These are phyloP conservation scores for Phaeoacremonium minimum DNA, from an alignment of 2,329 filamentous ascomycete genomes.

Conservation along the genomic window DNA sequence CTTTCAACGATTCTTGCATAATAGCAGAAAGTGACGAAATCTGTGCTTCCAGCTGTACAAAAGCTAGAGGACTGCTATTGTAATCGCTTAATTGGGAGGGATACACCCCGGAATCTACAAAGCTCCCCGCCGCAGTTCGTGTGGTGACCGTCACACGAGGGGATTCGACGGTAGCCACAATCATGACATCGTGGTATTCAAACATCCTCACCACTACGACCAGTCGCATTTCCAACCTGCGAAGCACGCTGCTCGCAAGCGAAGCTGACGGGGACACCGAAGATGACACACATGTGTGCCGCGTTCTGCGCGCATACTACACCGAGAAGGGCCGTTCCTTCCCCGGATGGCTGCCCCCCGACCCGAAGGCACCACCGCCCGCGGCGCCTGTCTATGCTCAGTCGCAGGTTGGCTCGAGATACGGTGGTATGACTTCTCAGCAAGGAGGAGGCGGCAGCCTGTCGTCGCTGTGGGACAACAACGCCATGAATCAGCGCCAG, in stretches of 20 bases:
- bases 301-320: slow-evolving; percentile 91
- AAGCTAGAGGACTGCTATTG: too few species aligned
- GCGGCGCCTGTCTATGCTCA: slow-evolving; percentile 47
- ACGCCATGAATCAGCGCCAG: slow-evolving; percentile 21
- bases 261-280: slow-evolving; percentile 70
- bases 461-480: slow-evolving; percentile 56
- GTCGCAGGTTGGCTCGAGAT: slow-evolving; percentile 46
- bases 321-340: slow-evolving; percentile 77
- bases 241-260: slow-evolving; percentile 63
- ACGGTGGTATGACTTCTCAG: slow-evolving; percentile 39
- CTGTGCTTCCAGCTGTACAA: too few species aligned
- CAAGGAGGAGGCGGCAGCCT: slow-evolving; percentile 29
- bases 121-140: too few species aligned
- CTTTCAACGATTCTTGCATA: too few species aligned
- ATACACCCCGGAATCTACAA: too few species aligned
- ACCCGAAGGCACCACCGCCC: slow-evolving; percentile 70
- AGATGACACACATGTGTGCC: slow-evolving; percentile 92
- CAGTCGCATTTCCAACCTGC: slow-evolving; percentile 60
- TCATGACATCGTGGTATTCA: slow-evolving; percentile 78
- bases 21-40: too few species aligned
- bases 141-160: too few species aligned
- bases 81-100: too few species aligned
- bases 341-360: slow-evolving; percentile 83
- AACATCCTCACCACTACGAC: slow-evolving; percentile 64
- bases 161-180: too few species aligned